A percentile compares a stretch with the other conserved stretches of the same genome.
Conservation (phyloP, 306 rosid species). For the Acacia acuminata region DNA sequence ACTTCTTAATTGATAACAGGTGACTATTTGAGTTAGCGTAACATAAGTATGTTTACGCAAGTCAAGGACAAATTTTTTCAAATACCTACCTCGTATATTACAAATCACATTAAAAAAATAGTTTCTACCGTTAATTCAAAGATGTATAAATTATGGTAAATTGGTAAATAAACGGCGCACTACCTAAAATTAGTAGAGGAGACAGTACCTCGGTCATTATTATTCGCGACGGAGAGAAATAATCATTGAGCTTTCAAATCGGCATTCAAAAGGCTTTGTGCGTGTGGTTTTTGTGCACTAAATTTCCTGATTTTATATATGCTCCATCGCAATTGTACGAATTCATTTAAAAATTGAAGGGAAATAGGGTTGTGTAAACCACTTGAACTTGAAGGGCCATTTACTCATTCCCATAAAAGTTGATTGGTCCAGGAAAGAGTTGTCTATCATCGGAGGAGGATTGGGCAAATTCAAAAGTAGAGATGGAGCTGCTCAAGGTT, state of each 20-base stretch:
- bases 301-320: not conserved
- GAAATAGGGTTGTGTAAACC: not conserved
- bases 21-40: too few species aligned
- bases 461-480: not conserved
- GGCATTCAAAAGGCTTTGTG: not conserved
- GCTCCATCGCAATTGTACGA: not conserved
- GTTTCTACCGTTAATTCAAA: too few species aligned
- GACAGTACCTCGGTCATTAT: not conserved
- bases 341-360: not conserved
- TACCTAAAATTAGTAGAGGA: not conserved
- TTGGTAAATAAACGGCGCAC: conserved; percentile 3
- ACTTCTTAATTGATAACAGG: not conserved
- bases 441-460: not conserved
- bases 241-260: not conserved
- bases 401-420: not conserved
- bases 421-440: not conserved
- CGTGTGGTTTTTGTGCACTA: not conserved
- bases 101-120: too few species aligned
- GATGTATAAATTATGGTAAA: not conserved
- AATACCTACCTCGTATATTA: too few species aligned
- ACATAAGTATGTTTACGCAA: too few species aligned
- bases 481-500: not conserved
- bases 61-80: too few species aligned
- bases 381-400: not conserved
- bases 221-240: not conserved